phyloP scores from a whole-genome alignment of 1,284 basidiomycete genomes.

The Marasmius sp. region DNA sequence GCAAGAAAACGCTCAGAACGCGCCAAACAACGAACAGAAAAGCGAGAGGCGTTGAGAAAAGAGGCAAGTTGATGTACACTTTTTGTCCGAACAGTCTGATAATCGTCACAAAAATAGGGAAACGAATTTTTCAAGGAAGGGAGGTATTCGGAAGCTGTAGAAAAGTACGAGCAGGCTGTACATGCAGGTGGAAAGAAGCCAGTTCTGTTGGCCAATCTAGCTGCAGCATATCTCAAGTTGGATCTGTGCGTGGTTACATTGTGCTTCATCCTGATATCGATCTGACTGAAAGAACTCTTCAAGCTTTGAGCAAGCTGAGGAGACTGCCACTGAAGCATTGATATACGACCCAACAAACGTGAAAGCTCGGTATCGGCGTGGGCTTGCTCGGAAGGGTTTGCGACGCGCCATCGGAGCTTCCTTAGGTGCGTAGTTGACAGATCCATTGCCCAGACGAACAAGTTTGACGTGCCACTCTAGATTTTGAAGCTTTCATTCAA shows the following conservation, averaged over 20 bases:
- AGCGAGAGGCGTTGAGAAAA: background rate
- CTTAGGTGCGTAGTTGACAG: slow-evolving; percentile 18
- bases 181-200: background rate
- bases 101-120: slow-evolving; percentile 4
- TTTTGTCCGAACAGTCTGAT: background rate
- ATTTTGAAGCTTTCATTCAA: slow-evolving; percentile 24
- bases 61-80: background rate
- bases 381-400: slow-evolving; percentile 26
- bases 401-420: slow-evolving; percentile 19
- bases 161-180: slow-evolving; percentile 3
- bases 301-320: slow-evolving; percentile 30
- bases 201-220: slow-evolving; percentile 27
- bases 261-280: background rate
- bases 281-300: background rate
- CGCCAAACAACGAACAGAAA: background rate
- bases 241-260: slow-evolving; percentile 23
- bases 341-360: slow-evolving; percentile 26
- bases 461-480: slow-evolving; percentile 13
- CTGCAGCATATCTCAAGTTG: slow-evolving; percentile 32
- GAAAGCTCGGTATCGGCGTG: slow-evolving; percentile 33
- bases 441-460: no score
- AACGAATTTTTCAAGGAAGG: background rate
- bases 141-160: background rate
- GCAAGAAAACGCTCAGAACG: background rate
- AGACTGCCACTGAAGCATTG: slow-evolving; percentile 25